These are phyloP conservation scores for Candida insectorum DNA, from an alignment of 805 yeast genomes.

Conservation along the genomic window DNA sequence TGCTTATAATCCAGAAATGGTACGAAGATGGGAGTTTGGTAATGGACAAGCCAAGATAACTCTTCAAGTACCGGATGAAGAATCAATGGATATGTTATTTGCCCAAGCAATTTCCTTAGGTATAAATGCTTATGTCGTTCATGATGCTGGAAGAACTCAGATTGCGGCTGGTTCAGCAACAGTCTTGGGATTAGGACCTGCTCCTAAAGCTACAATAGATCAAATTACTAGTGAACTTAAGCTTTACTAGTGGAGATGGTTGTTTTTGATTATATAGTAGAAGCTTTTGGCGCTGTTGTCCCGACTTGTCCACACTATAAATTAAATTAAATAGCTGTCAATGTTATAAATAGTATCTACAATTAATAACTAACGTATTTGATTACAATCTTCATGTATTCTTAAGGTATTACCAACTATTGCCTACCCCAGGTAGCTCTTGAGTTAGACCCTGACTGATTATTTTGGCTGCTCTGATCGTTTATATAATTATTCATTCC, in stretches of 20 bases:
- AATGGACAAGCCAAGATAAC: slow-evolving; percentile 95
- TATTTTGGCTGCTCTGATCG: too few species aligned
- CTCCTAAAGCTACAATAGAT: slow-evolving; percentile 78
- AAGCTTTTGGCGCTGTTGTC: too few species aligned
- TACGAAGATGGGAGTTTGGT: slow-evolving; percentile 69
- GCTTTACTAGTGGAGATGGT: slow-evolving; percentile 60
- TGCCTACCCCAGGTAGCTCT: too few species aligned
- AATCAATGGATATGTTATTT: slow-evolving; percentile 70
- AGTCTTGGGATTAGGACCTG: slow-evolving; percentile 96
- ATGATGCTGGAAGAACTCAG: slow-evolving; percentile 97
- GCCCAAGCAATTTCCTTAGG: slow-evolving; percentile 80
- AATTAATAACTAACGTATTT: too few species aligned
- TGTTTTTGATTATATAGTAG: too few species aligned
- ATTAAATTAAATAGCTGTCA: too few species aligned
- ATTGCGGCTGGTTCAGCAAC: slow-evolving; percentile 96
- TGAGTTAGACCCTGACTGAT: too few species aligned
- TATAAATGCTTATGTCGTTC: slow-evolving; percentile 75
- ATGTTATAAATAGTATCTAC: too few species aligned
- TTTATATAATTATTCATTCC: slow-evolving; percentile 12
- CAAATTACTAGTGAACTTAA: slow-evolving; percentile 77
- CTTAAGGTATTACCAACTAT: too few species aligned
- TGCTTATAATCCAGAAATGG: slow-evolving; percentile 58
- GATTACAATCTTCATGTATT: too few species aligned
- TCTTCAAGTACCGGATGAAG: slow-evolving; percentile 65
- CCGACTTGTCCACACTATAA: too few species aligned